phyloP scores from a whole-genome alignment of 2,329 filamentous ascomycete species.

The Phyllosticta citriasiana region DNA sequence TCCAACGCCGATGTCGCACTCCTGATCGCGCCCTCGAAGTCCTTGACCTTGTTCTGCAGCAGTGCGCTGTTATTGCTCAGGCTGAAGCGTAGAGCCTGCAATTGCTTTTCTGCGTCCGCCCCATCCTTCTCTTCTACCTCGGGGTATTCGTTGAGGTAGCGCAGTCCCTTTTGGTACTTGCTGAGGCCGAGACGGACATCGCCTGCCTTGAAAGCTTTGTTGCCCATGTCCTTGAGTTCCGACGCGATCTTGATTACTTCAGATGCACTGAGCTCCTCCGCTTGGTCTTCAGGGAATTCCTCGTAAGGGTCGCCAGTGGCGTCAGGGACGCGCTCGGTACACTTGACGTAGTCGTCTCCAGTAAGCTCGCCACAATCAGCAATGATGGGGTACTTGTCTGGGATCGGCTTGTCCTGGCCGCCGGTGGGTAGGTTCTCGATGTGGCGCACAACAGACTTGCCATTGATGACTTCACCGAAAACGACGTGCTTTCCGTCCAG shows the following conservation, averaged over 20 bases:
- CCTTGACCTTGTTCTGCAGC: conserved; percentile 68
- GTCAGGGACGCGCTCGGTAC: conserved; percentile 62
- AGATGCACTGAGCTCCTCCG: conserved; percentile 53
- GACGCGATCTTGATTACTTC: conserved; percentile 68
- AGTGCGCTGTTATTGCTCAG: conserved; percentile 85
- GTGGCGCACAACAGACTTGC: conserved; percentile 82
- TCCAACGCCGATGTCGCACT: conserved; percentile 66
- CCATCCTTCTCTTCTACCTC: conserved; percentile 55
- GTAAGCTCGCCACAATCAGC: conserved; percentile 77
- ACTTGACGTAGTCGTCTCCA: conserved; percentile 56
- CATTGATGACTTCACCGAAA: conserved; percentile 86
- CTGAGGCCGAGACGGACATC: conserved; percentile 62
- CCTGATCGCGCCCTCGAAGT: conserved; percentile 59
- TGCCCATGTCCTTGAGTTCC: conserved; percentile 85
- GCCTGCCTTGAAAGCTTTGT: conserved; percentile 78
- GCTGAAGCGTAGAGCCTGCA: conserved; percentile 68
- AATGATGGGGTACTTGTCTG: conserved; percentile 56
- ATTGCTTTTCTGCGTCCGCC: conserved; percentile 45
- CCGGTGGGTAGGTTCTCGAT: conserved; percentile 76
- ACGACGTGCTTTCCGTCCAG: conserved; percentile 96
- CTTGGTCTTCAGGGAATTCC: conserved; percentile 86
- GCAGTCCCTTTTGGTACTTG: conserved; percentile 90
- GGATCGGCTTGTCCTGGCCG: conserved; percentile 64
- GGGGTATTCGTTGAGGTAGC: conserved; percentile 80
- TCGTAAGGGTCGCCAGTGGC: conserved; percentile 83